Evolutionary conservation across 495 filamentous ascomycete genomes (phyloP).

Genomic region (Rusavskia elegans): DNA sequence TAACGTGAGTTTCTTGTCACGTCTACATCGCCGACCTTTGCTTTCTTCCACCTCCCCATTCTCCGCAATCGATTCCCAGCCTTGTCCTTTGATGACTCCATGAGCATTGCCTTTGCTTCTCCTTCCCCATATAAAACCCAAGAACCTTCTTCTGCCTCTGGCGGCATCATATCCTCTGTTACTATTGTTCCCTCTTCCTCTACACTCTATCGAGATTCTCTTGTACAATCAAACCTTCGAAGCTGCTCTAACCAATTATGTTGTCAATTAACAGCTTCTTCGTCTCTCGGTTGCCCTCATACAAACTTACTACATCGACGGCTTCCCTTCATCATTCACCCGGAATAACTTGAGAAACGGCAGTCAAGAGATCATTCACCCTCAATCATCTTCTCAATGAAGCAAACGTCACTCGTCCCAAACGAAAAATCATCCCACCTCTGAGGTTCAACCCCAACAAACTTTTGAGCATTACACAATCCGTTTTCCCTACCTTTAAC

Average conservation of each 20-base stretch:
- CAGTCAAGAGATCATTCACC: neutral
- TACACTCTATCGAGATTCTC: conserved; percentile 11
- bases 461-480: neutral
- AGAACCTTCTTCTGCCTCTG: neutral
- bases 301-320: neutral
- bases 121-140: conserved; percentile 1
- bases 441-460: neutral
- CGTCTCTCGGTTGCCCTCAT: neutral
- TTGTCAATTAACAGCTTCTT: conserved; percentile 16
- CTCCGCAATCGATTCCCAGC: conserved; percentile 9
- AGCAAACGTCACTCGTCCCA: neutral
- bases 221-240: conserved; percentile 8
- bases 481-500: neutral
- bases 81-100: conserved; percentile 15
- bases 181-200: conserved; percentile 6
- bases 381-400: neutral
- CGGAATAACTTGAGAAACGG: conserved; percentile 13
- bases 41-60: conserved; percentile 13
- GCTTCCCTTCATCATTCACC: conserved; percentile 8
- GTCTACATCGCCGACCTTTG: conserved; percentile 6
- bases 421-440: neutral
- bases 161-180: neutral
- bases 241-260: conserved; percentile 12
- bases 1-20: conserved; percentile 16
- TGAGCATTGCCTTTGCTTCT: conserved; percentile 9